A percentile compares a stretch with the other conserved stretches of the same genome.
Conservation (phyloP, 768 basidiomycete genomes). For the Trametes elegans region DNA sequence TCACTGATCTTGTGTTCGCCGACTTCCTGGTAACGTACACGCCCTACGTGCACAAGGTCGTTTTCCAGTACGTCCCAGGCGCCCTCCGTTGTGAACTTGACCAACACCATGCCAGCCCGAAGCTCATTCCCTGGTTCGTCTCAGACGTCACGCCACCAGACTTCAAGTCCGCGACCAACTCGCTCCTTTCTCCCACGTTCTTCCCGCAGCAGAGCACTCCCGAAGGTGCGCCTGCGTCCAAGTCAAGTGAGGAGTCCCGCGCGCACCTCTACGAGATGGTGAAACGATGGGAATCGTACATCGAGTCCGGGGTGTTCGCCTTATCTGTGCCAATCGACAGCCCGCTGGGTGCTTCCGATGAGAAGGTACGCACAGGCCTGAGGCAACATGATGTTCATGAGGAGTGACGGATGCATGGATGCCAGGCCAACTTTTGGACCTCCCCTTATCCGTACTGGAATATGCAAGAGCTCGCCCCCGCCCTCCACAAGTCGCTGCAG, state of each 20-base stretch:
- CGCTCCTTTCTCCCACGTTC: slow-evolving; percentile 65
- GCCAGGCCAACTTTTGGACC: slow-evolving; percentile 63
- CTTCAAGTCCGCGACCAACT: slow-evolving; percentile 58
- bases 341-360: slow-evolving; percentile 49
- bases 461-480: slow-evolving; percentile 51
- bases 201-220: slow-evolving; percentile 34
- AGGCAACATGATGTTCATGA: too few species aligned
- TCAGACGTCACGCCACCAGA: slow-evolving; percentile 91
- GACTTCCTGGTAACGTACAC: slow-evolving; percentile 92
- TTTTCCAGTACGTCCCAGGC: slow-evolving; percentile 74
- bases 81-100: too few species aligned
- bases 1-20: slow-evolving; percentile 90
- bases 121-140: slow-evolving; percentile 96
- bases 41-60: slow-evolving; percentile 74
- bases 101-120: too few species aligned
- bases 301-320: slow-evolving; percentile 67
- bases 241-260: slow-evolving; percentile 29
- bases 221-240: slow-evolving; percentile 22
- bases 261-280: slow-evolving; percentile 59
- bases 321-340: slow-evolving; percentile 67
- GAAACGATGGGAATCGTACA: slow-evolving; percentile 67
- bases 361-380: slow-evolving; percentile 24
- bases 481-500: slow-evolving; percentile 49
- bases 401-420: neutral
- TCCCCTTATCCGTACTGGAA: slow-evolving; percentile 75